Base-by-base conservation (phyloP, 2,329 filamentous ascomycete genomes). In the Fusarium sp. region DNA sequence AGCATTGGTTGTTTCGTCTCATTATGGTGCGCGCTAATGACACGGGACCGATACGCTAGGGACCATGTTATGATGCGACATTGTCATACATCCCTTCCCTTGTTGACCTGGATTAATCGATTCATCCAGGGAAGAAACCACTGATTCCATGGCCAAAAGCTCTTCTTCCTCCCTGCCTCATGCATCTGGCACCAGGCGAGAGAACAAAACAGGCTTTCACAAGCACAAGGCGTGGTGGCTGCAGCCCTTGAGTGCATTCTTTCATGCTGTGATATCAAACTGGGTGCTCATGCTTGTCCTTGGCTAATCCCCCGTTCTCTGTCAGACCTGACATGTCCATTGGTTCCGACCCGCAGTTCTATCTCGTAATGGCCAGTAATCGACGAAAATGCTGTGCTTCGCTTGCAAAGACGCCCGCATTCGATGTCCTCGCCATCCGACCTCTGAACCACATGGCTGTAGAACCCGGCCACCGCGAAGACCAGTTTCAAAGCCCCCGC, bases 131-230 rank as follows among this genome's bases (percentile, higher is more conserved):
- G 71, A 54, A 60, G 61, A 69, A 70, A 43, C 44, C 28, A 67
- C 53, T 46, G 61, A 58, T 56, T 46, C 44, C 28, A 62, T 38
- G 47, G 46, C 25, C 40, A 42, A 40, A 30, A 42, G 49, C 57
- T 69, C 33, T 40, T 54, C 23, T 40, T 25, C 50, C 42, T 67
- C 44, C 43, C 35, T 69, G 9, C n/a, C 59, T 49, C 40, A 32
- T 25, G 52, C 42, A 56, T n/a, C 18, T 15, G 21, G 23, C 42
- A 53, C 16, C 30, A 50, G 32, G 54, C n/a, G 50, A 49, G 18
- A 42, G 54, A 53, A 30, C 38, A 66, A 69, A 76, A 71, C 75
- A 73, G 67, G 71, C 75, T 77, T 73, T 64, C 67, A 62, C 72
- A 75, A 60, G 43, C 69, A 73, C 60, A 58, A 65, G 44, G 50